Evolutionary conservation across 2,329 filamentous ascomycete species (phyloP), one percentile per base, ranked within the genome.

Genomic region (Elsinoe arachidis): DNA sequence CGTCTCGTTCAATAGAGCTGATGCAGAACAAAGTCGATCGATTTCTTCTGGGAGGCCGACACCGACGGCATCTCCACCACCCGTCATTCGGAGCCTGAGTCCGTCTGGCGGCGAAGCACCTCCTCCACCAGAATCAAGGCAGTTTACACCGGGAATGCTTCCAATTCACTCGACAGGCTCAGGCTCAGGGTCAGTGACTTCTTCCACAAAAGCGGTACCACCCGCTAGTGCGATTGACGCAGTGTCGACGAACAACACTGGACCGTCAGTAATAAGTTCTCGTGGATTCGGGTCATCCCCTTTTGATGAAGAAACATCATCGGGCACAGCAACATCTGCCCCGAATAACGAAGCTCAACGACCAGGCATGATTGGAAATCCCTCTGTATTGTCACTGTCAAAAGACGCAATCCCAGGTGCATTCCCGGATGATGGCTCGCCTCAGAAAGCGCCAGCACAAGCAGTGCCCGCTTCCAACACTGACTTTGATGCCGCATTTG

Each of bases 401-500:
- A 49, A 58, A 23, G 66, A 68, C 59, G 69, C 71, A 12, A 66
- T 77, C 43, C 76, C 78, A 14, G 78, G 78, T 17, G 74, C 78
- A 5, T 80, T 80, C 64, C 77, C 73, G 14, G 65, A 60, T 39
- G 66, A 67, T 26, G 58, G 69, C 10, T 66, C 68, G 1, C 73
- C 74, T 2, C 73, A 75, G 5, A 72, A 56, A 49, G n/a, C 79
- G 38, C 57, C 54, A 30, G 58, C 55, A 14, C 43, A 51, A 41
- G 46, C 35, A 14, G 34, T 26, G 15, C 19, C 43, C 6, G 15
- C 44, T 21, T 70, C 83, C 39, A 90, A 90, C 73, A 84, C 88
- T 52, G 89, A 93, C 64, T 93, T 95, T 63, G 89, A 95, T 67
- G 84, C 85, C 60, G 89, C 89, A 1, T 95, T 95, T 74, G 87